Percentiles rank a stretch among this genome's conserved stretches.
phyloP scores from a whole-genome alignment of 179 eudicot species.

The Drosera spatulata region DNA sequence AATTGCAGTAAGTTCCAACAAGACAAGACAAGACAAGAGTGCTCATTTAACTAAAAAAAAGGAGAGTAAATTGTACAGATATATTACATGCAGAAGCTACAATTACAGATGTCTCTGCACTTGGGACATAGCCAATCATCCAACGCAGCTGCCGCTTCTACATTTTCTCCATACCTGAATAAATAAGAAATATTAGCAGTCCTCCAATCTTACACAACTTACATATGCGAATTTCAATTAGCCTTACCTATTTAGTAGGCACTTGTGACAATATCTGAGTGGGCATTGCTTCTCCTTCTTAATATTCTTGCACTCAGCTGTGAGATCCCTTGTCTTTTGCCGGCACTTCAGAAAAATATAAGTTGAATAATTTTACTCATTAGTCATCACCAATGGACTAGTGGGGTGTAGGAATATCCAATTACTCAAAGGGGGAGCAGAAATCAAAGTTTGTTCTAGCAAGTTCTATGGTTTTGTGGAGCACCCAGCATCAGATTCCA shows the following conservation, averaged over 20 bases:
- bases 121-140: conserved; percentile 66
- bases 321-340: conserved; percentile 57
- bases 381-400: background rate
- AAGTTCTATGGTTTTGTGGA: no score
- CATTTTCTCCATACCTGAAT: conserved; percentile 73
- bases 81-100: conserved; percentile 64
- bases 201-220: background rate
- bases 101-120: conserved; percentile 73
- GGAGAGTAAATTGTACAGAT: no score
- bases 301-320: conserved; percentile 56
- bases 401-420: background rate
- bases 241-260: conserved; percentile 71
- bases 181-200: background rate
- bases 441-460: no score
- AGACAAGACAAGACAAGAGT: background rate
- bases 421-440: no score
- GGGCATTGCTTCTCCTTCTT: conserved; percentile 46
- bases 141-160: conserved; percentile 32
- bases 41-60: no score
- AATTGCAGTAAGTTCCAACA: background rate
- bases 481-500: no score
- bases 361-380: background rate
- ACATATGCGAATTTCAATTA: background rate
- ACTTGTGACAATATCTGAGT: conserved; percentile 46
- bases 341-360: conserved; percentile 49